Evolutionary conservation across 1,284 basidiomycete species (phyloP), one percentile per base, ranked within the genome.

Genomic region (Hymenochaete sp.): DNA sequence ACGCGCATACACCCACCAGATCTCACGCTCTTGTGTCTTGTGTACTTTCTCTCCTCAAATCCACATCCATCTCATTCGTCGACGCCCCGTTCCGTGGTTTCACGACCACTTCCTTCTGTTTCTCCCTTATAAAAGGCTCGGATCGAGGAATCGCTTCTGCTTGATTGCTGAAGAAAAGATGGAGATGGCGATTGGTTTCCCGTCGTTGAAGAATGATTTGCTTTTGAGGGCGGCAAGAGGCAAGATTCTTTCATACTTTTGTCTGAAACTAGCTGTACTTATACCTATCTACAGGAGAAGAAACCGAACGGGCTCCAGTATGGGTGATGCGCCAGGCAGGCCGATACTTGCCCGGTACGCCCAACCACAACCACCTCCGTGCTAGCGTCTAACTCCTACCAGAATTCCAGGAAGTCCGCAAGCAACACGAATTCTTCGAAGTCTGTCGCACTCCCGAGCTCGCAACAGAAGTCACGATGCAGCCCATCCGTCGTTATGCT

Each of bases 251-350:
- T 33, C 28, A 10, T 14, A 31, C 28, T 10, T 31, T 9, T 31
- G 14, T 31, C 26, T 38, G 29, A 31, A 24, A 42, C 29, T 24
- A 39, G 28, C 24, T 14, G 10, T 35, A 32, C 24, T 27, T 35
- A 37, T 50, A 29, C 5, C 19, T 21, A 6, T 11, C 36, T 18
- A 35, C 52, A 84, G 90, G 92, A 10, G 82, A 95, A 65, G 71
- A 78, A 62, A 93, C 92, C 0, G 86, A 90, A 58, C 79, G 90
- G 48, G 91, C 95, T 2, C 95, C 95, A 10, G 92, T 96, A 51
- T 99, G 95, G 95, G 88, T 98, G 51, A 99, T 99, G 95, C 79
- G 96, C 26, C 95, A 99, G 63, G 96, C 96, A 16, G 93, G 95
- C 37, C 77, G 93, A 44, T 96, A 96, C 66, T 77, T 97, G 42